Base-by-base conservation (phyloP, 108 stramenopile species). In the Skeletonema costatum region DNA sequence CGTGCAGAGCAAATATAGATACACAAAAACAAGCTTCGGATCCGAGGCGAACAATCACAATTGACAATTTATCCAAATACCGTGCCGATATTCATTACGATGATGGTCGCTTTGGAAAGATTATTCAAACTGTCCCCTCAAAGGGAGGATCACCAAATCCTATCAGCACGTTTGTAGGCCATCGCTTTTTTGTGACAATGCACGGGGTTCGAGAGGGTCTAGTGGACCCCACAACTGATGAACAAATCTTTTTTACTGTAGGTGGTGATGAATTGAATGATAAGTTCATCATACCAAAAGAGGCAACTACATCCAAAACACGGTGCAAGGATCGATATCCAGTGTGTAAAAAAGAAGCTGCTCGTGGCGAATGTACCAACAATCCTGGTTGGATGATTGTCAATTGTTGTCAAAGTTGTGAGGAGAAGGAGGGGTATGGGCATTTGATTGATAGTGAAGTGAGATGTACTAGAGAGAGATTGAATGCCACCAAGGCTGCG, bases 381-480 rank as follows among this genome's bases (percentile, higher is more conserved):
- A 88, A 88, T 77, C 88, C 88, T 6, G 85, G 81, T 32, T 91
- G 87, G 79, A 91, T 91, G 90, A 66, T 88, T 65, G 64, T 85
- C 12, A 75, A 88, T 64, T 91, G 90, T 60, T 85, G 85, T 46
- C 71, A 77, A 41, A 77, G 82, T 38, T 91, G 90, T 70, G 73
- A 83, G 6, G 71, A 77, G 10, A 73, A 70, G 66, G 79, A 80
- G 59, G 79, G 79, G 32, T 74, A 48, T 51, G 79, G 79, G 4
- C 35, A 60, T 42, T 44, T 79, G 12, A 31, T 83, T 17, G 78
- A 83, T 56, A 38, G 67, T 19, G 46, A 74, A 11, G 82, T 83
- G 4, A 32, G 82, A 41, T 83, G 82, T 74, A 67, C 48, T 13
- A 32, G 66, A 38, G 73, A 74, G 19, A 48, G 70, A 32, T 64